Evolutionary conservation across 2,329 filamentous ascomycete species (phyloP).

Genomic region (Colletotrichum acutatum): DNA sequence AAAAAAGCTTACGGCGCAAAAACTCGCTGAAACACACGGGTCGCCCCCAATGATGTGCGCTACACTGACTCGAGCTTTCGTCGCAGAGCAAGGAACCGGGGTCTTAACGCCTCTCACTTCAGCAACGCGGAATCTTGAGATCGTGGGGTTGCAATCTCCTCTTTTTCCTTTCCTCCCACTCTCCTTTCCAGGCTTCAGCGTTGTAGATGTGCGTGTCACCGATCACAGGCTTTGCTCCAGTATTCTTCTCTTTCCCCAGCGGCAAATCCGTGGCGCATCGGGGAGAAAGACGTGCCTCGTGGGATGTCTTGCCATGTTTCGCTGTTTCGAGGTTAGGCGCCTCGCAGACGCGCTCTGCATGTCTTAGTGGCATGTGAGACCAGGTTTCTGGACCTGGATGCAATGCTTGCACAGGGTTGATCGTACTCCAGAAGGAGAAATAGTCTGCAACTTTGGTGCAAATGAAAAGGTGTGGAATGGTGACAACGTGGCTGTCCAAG

Average conservation of each 20-base stretch:
- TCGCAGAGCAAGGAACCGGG: conserved; percentile 10
- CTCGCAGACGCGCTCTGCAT: too few relatives aligned
- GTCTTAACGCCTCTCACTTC: neutral
- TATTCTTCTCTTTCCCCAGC: neutral
- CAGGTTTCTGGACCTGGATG: neutral
- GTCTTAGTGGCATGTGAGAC: neutral
- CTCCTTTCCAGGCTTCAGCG: neutral
- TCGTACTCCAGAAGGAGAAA: neutral
- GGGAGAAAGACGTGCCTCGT: neutral
- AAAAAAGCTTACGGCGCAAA: neutral
- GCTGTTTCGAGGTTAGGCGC: neutral
- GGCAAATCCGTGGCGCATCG: neutral
- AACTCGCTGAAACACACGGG: conserved; percentile 23
- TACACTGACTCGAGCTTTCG: conserved; percentile 19
- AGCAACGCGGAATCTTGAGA: neutral
- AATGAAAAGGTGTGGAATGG: neutral
- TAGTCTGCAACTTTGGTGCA: neutral
- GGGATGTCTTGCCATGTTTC: neutral
- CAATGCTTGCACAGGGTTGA: neutral
- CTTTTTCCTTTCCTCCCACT: neutral
- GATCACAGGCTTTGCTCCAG: neutral
- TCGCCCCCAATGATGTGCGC: neutral
- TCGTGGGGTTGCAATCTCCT: conserved; percentile 2
- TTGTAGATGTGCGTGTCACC: neutral
- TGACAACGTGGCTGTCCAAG: conserved; percentile 8